phyloP scores from a whole-genome alignment of 768 basidiomycete genomes.

The Sporobolomyces roseus region DNA sequence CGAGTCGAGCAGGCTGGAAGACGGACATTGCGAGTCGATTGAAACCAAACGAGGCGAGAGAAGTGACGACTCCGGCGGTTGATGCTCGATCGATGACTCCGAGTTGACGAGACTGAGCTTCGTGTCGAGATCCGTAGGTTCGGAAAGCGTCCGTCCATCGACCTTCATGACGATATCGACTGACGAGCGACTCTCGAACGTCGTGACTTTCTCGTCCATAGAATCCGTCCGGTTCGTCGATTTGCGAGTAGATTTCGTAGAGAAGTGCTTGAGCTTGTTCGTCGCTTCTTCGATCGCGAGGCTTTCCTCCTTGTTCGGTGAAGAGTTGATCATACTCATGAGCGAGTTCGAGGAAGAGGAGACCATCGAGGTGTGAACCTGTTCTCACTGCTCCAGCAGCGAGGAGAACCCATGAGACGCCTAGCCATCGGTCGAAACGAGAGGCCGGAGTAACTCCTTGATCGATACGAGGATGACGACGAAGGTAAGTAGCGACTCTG shows the following conservation, averaged over 20 bases:
- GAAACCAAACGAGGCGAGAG: constrained; percentile 87
- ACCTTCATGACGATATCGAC: constrained; percentile 83
- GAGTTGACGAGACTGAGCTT: constrained; percentile 51
- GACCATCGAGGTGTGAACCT: constrained; percentile 80
- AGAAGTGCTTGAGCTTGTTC: constrained; percentile 62
- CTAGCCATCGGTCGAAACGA: constrained; percentile 62
- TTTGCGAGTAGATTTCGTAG: constrained; percentile 87
- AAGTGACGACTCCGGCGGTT: constrained; percentile 65
- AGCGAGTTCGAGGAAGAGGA: constrained; percentile 82
- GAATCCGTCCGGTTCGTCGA: constrained; percentile 97
- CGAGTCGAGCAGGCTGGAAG: constrained; percentile 48
- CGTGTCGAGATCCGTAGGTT: constrained; percentile 79
- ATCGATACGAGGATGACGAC: constrained; percentile 58
- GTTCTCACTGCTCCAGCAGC: constrained; percentile 69
- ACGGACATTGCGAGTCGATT: constrained; percentile 75
- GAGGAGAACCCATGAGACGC: constrained; percentile 67
- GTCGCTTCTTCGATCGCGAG: not conserved
- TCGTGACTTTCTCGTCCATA: constrained; percentile 83
- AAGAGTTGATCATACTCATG: constrained; percentile 54
- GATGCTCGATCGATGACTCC: constrained; percentile 43
- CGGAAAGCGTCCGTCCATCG: constrained; percentile 88
- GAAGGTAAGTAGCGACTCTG: constrained; percentile 72
- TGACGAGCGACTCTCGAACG: constrained; percentile 72
- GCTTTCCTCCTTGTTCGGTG: not conserved
- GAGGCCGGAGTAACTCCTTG: constrained; percentile 52